phyloP scores from a whole-genome alignment of 352 stramenopile species.

The Thalassiosira mediterranea region DNA sequence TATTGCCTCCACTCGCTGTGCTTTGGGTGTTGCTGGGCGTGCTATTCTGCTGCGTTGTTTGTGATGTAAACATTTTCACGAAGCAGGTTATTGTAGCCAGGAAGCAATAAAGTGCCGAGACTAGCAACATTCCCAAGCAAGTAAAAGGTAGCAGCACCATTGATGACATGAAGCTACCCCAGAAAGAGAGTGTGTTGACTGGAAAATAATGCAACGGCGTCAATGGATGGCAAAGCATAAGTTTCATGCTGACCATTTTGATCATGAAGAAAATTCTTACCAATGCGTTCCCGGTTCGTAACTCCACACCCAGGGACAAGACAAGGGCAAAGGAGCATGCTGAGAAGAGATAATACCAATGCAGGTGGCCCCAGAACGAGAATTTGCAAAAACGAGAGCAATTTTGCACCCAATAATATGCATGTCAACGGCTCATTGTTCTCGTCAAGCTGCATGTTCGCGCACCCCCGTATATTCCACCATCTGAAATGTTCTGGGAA shows the following conservation, averaged over 20 bases:
- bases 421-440: constrained; percentile 33
- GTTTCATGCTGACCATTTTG: too few species aligned
- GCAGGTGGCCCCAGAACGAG: constrained; percentile 50
- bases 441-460: constrained; percentile 62
- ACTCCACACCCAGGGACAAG: constrained; percentile 19
- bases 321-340: constrained; percentile 49
- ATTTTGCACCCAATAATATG: constrained; percentile 23
- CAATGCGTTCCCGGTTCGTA: constrained; percentile 36
- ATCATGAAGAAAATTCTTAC: too few species aligned
- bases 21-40: constrained; percentile 39
- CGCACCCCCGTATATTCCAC: constrained; percentile 62
- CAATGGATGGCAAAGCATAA: too few species aligned
- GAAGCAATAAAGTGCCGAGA: constrained; percentile 36
- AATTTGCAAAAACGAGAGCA: constrained; percentile 49
- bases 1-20: too few species aligned
- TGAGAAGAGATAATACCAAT: constrained; percentile 36
- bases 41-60: constrained; percentile 36
- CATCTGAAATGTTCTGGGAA: constrained; percentile 89
- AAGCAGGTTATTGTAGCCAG: constrained; percentile 15
- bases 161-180: constrained; percentile 53
- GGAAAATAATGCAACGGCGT: too few species aligned
- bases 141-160: constrained; percentile 54
- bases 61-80: constrained; percentile 21
- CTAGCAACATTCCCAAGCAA: constrained; percentile 33
- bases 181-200: constrained; percentile 60